Evolutionary conservation across 345 rosid genomes (phyloP), one percentile per base, ranked within the genome.

Genomic region (Carallia brachiata): DNA sequence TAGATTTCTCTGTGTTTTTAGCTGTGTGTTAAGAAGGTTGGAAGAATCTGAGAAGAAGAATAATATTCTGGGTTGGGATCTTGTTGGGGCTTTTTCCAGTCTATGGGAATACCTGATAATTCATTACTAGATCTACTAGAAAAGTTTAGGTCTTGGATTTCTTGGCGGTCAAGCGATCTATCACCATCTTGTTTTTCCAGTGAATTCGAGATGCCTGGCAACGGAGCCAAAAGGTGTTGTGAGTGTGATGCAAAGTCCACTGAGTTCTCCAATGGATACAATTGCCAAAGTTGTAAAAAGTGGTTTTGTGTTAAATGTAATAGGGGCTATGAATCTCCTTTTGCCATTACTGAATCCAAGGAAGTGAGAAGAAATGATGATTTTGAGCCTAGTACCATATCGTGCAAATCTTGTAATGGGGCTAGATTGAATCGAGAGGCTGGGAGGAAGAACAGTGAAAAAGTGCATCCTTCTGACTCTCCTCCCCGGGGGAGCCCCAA

Each of bases 51-150:
- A 39, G 78, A 66, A 74, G 83, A 68, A 73, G 69, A 62, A 44
- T 72, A 40, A 9, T 50, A 65, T 23, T 36, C 57, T 54, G 60
- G 69, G 59, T 6, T 56, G 48, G 63, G 16, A 63, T 36, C 52
- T 73, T 65, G 75, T 69, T 71, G 34, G 74, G 80, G 84, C 78
- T 53, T 79, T 69, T 73, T 75, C 63, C 75, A 61, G 76, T 82
- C 79, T 87, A 90, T 86, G 94, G 93, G 94, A 85, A 72, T 86
- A 84, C 87, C 87, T 67, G 92, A 85, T 88, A 83, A 73, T 76
- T 86, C 86, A 69, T 75, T 84, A 75, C 72, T 72, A 85, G 90
- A 95, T 87, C 94, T 90, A 70, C 70, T 88, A 76, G 80, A 74
- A 6, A 90, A 88, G 76, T 81, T 87, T 76, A 77, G 86, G 91